Percentiles rank a stretch among this genome's conserved stretches.
Evolutionary conservation across 78 protist species (phyloP).

Genomic region (Bodo saltans): DNA sequence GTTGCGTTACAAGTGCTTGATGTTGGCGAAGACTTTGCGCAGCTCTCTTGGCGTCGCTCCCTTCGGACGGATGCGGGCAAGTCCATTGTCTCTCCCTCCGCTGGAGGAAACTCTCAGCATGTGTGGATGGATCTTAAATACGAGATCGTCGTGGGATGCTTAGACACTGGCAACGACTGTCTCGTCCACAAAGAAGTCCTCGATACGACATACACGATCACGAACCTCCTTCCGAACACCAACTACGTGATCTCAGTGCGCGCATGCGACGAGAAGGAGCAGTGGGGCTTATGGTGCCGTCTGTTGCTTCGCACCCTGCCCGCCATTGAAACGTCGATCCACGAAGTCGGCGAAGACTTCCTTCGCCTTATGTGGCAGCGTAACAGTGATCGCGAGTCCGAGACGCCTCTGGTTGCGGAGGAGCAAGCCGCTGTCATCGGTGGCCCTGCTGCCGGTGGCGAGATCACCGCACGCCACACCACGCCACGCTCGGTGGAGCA

Average conservation of each 20-base stretch:
- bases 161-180: slow-evolving; percentile 6
- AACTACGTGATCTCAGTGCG: slow-evolving; percentile 3
- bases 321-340: neutral
- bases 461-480: too few species aligned
- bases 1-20: neutral
- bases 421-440: too few species aligned
- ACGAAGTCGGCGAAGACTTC: slow-evolving; percentile 27
- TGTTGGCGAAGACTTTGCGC: slow-evolving; percentile 13
- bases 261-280: slow-evolving; percentile 23
- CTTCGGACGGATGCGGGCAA: neutral
- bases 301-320: neutral
- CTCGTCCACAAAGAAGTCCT: slow-evolving; percentile 1
- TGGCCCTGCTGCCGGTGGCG: too few species aligned
- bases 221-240: slow-evolving; percentile 5
- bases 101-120: neutral
- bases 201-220: neutral
- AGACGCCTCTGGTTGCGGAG: neutral
- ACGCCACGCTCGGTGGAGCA: too few species aligned
- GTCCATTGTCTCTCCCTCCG: neutral
- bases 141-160: neutral
- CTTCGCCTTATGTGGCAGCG: slow-evolving; percentile 13
- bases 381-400: neutral
- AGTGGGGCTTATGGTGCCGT: slow-evolving; percentile 21
- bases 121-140: slow-evolving; percentile 18
- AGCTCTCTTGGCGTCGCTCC: neutral